These are phyloP conservation scores for Dalbergia oliveri DNA, from an alignment of 306 rosid genomes.

Conservation along the genomic window DNA sequence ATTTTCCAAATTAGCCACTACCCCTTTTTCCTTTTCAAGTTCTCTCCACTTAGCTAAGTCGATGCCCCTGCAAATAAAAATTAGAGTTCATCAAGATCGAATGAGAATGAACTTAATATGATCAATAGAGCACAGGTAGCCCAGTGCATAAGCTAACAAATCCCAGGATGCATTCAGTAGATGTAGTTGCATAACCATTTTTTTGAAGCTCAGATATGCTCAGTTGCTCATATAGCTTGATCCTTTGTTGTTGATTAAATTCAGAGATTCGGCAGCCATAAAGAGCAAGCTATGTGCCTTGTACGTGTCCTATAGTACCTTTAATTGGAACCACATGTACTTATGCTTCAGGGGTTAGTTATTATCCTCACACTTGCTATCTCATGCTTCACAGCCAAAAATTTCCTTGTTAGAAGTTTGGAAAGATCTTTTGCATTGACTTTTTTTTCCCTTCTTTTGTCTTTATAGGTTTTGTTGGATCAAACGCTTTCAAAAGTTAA, in stretches of 20 bases:
- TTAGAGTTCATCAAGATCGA: conserved; percentile 1
- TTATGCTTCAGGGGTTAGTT: background rate
- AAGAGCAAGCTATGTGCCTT: background rate
- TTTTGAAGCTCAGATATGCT: too few species aligned
- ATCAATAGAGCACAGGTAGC: background rate
- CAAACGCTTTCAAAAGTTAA: too few species aligned
- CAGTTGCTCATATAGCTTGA: too few species aligned
- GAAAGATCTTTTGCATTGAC: background rate
- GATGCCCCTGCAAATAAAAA: conserved; percentile 50
- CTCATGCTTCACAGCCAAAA: background rate
- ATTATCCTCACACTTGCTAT: background rate
- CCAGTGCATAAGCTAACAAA: conserved; percentile 33
- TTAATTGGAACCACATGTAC: background rate
- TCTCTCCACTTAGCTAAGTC: conserved; percentile 74
- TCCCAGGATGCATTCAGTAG: conserved; percentile 18
- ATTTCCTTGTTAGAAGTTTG: background rate
- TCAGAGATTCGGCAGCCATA: background rate
- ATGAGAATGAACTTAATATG: conserved; percentile 9
- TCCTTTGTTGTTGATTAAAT: conserved; percentile 16
- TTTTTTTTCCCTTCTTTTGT: background rate
- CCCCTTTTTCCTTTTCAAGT: conserved; percentile 58
- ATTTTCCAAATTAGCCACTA: conserved; percentile 67
- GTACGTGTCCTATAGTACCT: background rate
- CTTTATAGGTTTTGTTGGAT: too few species aligned
- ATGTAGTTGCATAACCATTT: conserved; percentile 20